Evolutionary conservation across 129 eudicot species (phyloP).

Genomic region (Flaveria ramosissima): DNA sequence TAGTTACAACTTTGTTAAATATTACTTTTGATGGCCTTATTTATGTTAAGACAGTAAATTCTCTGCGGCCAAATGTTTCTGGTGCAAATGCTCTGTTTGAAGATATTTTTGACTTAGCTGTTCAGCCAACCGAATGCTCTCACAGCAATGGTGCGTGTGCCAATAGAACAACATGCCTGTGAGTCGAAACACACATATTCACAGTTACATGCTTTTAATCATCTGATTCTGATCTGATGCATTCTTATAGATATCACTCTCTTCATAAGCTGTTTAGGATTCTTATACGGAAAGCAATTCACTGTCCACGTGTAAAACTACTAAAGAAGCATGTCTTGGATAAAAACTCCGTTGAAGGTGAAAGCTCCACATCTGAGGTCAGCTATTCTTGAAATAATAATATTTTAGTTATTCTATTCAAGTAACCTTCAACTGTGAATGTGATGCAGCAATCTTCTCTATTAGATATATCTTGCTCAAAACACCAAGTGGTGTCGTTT

Average conservation of each 20-base stretch:
- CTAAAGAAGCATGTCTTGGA: slow-evolving; percentile 66
- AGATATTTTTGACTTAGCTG: slow-evolving; percentile 56
- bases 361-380: slow-evolving; percentile 43
- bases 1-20: neutral
- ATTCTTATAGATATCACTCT: slow-evolving; percentile 65
- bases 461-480: slow-evolving; percentile 37
- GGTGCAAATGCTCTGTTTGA: slow-evolving; percentile 60
- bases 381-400: slow-evolving; percentile 17
- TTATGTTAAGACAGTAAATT: slow-evolving; percentile 51
- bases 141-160: slow-evolving; percentile 43
- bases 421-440: slow-evolving; percentile 6
- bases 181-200: slow-evolving; percentile 35
- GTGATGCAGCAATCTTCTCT: slow-evolving; percentile 27
- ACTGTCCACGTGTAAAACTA: slow-evolving; percentile 48
- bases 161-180: slow-evolving; percentile 62
- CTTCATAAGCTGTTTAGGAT: slow-evolving; percentile 58
- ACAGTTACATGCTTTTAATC: slow-evolving; percentile 1
- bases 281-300: slow-evolving; percentile 54
- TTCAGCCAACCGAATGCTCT: slow-evolving; percentile 40
- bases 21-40: slow-evolving; percentile 26
- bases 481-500: slow-evolving; percentile 69
- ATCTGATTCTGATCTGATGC: slow-evolving; percentile 10
- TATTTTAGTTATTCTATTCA: slow-evolving; percentile 9
- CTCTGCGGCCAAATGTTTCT: slow-evolving; percentile 54
- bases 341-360: slow-evolving; percentile 30